Evolutionary conservation across 83 land plant species (phyloP).

Genomic region (Picea mariana): DNA sequence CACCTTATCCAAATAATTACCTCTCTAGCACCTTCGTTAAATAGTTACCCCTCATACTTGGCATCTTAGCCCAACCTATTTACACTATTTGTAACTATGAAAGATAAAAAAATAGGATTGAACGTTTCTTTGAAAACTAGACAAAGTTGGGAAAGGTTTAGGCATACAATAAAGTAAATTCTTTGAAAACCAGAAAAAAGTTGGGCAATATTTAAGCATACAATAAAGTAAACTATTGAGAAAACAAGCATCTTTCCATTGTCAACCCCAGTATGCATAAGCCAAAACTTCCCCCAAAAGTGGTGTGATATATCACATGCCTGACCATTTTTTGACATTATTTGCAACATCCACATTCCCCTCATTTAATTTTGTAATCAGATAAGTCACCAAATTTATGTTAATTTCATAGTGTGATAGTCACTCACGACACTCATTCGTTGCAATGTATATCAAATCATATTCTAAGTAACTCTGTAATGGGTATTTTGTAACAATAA

Average conservation of each 20-base stretch:
- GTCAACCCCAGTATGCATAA: constrained; percentile 89
- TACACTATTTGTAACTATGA: no score
- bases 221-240: constrained; percentile 74
- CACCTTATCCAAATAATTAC: no score
- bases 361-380: constrained; percentile 59
- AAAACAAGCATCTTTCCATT: constrained; percentile 78
- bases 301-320: constrained; percentile 82
- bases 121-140: no score
- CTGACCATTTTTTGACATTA: constrained; percentile 81
- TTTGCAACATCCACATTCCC: constrained; percentile 69
- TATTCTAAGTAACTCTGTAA: no score
- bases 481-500: no score
- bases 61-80: no score
- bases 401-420: constrained; percentile 86
- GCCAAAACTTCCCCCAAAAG: constrained; percentile 87
- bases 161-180: constrained; percentile 73
- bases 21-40: no score
- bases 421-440: constrained; percentile 73
- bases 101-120: no score
- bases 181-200: no score
- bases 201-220: constrained; percentile 22
- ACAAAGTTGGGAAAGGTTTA: no score
- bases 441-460: constrained; percentile 25
- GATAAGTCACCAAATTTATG: constrained; percentile 72
- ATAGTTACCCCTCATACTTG: no score